These are phyloP conservation scores for Aspergillus neotritici DNA, from an alignment of 2,329 filamentous ascomycete genomes.

Conservation along the genomic window DNA sequence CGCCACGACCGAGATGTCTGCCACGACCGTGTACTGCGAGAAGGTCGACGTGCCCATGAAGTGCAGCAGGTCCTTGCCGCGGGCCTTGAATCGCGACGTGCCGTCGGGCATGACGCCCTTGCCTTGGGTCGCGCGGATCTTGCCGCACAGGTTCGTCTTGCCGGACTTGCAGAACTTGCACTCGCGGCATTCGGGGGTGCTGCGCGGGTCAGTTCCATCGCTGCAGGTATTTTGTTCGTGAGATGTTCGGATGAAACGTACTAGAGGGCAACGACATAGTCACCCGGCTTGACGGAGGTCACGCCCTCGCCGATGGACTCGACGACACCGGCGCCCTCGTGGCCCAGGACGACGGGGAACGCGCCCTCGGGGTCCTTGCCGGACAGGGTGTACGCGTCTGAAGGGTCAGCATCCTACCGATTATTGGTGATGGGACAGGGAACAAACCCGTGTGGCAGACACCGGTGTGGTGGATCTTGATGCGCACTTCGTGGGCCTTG, in stretches of 20 bases:
- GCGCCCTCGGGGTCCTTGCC: constrained; percentile 96
- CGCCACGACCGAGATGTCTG: constrained; percentile 95
- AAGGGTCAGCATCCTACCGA: neutral
- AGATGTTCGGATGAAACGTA: constrained; percentile 40
- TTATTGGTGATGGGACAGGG: constrained; percentile 4
- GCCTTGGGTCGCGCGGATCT: constrained; percentile 96
- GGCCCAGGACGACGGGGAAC: constrained; percentile 82
- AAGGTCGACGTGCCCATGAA: constrained; percentile 99
- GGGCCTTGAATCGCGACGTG: constrained; percentile 88
- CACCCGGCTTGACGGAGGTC: constrained; percentile 86
- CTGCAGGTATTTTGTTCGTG: neutral
- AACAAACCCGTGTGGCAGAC: constrained; percentile 87
- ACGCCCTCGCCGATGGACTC: constrained; percentile 94
- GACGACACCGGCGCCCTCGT: constrained; percentile 86
- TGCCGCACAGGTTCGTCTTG: constrained; percentile 98
- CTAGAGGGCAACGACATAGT: constrained; percentile 87
- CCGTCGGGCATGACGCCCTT: constrained; percentile 96
- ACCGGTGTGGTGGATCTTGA: constrained; percentile 95
- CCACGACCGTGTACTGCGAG: constrained; percentile 97
- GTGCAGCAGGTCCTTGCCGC: constrained; percentile 90
- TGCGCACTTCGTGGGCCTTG: constrained; percentile 88
- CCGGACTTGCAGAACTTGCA: constrained; percentile 99
- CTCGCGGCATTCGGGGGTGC: constrained; percentile 92
- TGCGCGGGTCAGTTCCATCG: constrained; percentile 33
- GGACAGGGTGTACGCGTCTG: constrained; percentile 88